Evolutionary conservation across 805 yeast genomes (phyloP).

Genomic region (Wickerhamiella shivajii): DNA sequence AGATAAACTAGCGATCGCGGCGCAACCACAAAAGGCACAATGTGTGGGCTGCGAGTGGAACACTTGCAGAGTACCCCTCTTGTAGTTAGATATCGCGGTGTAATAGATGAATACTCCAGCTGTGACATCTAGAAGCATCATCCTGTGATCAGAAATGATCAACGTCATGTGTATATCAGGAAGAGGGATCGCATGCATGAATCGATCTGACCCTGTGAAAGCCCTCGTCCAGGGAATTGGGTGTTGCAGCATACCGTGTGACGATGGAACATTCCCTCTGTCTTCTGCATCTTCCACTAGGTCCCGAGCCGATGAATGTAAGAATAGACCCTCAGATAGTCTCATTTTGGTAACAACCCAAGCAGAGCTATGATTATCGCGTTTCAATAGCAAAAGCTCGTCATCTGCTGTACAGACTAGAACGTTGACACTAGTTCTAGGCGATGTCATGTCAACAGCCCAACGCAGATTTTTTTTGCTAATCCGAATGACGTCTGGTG

Average conservation of each 20-base stretch:
- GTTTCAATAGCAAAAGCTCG: too few species aligned
- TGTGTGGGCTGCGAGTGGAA: conserved; percentile 78
- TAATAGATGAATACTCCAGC: conserved; percentile 56
- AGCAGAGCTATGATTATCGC: too few species aligned
- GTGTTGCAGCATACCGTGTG: background rate
- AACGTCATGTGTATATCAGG: conserved; percentile 20
- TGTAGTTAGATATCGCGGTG: conserved; percentile 48
- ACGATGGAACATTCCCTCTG: too few species aligned
- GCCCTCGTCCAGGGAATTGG: conserved; percentile 8
- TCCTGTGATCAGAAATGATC: conserved; percentile 11
- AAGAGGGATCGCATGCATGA: conserved; percentile 12
- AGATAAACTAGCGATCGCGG: conserved; percentile 58
- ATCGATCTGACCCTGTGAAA: conserved; percentile 1
- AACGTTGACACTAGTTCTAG: too few species aligned
- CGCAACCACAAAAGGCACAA: conserved; percentile 85
- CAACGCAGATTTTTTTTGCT: too few species aligned
- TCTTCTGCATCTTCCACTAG: background rate
- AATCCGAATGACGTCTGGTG: too few species aligned
- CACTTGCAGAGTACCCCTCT: conserved; percentile 45
- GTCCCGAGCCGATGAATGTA: background rate
- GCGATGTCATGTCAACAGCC: too few species aligned
- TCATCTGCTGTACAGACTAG: too few species aligned
- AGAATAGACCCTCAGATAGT: background rate
- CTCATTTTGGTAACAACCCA: too few species aligned
- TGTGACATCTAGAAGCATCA: conserved; percentile 49